Evolutionary conservation across 2,329 filamentous ascomycete species (phyloP), one percentile per base, ranked within the genome.

Genomic region (Ceratocystis diversiconidia): DNA sequence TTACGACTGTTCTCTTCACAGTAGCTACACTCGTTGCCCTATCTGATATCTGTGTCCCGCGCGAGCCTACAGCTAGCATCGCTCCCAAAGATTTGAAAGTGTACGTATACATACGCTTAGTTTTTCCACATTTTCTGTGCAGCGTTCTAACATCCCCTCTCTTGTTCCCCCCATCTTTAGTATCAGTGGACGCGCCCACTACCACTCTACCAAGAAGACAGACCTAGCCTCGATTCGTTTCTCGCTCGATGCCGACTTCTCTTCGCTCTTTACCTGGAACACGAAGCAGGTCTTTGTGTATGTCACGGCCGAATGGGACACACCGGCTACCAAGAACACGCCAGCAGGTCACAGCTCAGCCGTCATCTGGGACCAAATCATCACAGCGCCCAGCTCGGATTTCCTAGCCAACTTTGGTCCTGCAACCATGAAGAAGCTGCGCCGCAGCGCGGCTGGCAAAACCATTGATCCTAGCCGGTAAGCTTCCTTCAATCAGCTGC

Each of bases 221-320:
- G 94, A 99, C 77, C 97, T 96, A 75, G 94, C 92, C 71, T 85
- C 94, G 74, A 87, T 99, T 73, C 88, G 87, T 74, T 99, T 99
- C 80, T 89, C 92, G 72, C 82, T 99, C 67, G 88, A 96, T 72
- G 88, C 92, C 64, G 92, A 99, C 77, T 83, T 99, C 68, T 88
- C 85, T 68, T 87, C 87, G 55, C 89, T 99, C 71, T 97, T 97
- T 82, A 95, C 89, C 73, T 99, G 92, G 94, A 99, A 99, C 81
- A 99, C 95, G 22, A 99, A 99, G 76, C 90, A 97, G 77, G 79
- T 99, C 72, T 99, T 97, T 77, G 86, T 96, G 75, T 99, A 96
- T 79, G 86, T 99, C 67, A 92, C 90, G 65, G 92, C 92, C 65
- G 86, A 85, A 71, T 87, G 85, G 85, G 78, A 80, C 30, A 71